Evolutionary conservation across 768 basidiomycete species (phyloP).

Genomic region (Boletus eberwhitei): DNA sequence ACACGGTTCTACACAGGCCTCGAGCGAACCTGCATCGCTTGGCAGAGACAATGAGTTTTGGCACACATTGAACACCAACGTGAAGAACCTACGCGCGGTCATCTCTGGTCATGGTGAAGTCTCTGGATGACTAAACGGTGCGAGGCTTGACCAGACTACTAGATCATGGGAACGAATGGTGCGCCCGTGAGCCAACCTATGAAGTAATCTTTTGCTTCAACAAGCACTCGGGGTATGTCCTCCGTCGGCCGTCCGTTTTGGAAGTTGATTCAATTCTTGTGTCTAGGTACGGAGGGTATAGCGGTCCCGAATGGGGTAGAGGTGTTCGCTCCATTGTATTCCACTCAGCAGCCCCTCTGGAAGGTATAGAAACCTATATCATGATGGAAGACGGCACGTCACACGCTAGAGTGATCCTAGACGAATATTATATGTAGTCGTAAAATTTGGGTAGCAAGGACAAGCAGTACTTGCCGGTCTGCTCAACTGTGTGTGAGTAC

Average conservation of each 20-base stretch:
- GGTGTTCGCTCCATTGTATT: conserved; percentile 67
- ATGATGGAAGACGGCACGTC: conserved; percentile 57
- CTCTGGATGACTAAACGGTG: background rate
- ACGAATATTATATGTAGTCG: conserved; percentile 36
- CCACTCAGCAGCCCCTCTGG: conserved; percentile 42
- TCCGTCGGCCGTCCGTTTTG: background rate
- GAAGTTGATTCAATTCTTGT: background rate
- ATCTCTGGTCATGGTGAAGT: conserved; percentile 66
- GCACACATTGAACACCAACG: conserved; percentile 52
- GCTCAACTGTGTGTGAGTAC: background rate
- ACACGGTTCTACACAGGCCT: conserved; percentile 60
- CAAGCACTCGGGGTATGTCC: conserved; percentile 67
- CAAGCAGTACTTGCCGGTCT: no score
- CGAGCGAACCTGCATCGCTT: conserved; percentile 32
- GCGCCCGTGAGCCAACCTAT: conserved; percentile 59
- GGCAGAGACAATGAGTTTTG: conserved; percentile 62
- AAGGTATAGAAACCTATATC: conserved; percentile 60
- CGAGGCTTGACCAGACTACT: background rate
- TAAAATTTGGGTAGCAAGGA: background rate
- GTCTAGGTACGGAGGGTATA: conserved; percentile 62
- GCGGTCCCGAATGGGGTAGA: conserved; percentile 50
- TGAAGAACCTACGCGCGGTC: conserved; percentile 64
- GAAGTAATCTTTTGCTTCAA: conserved; percentile 69
- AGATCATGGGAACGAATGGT: conserved; percentile 85
- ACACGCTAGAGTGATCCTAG: conserved; percentile 50